Evolutionary conservation across 305 asterid genomes (phyloP).

Genomic region (Salvia sclarea): DNA sequence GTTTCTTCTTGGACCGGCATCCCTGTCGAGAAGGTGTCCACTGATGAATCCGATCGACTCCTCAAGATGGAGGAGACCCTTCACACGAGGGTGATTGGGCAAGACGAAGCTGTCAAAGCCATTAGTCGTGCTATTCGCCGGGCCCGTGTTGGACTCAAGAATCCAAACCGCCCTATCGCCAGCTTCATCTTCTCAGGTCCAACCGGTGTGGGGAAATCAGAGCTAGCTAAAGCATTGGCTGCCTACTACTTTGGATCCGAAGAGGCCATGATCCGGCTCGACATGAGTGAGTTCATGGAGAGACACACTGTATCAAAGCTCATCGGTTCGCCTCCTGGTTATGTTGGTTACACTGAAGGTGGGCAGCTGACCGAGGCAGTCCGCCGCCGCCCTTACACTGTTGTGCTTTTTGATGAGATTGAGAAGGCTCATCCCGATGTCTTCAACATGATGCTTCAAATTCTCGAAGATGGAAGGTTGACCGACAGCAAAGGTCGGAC

Average conservation of each 20-base stretch:
- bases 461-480: constrained; percentile 90
- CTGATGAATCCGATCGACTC: constrained; percentile 92
- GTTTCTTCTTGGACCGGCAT: constrained; percentile 98
- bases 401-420: constrained; percentile 88
- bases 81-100: constrained; percentile 82
- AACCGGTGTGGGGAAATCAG: constrained; percentile 98
- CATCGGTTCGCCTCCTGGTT: constrained; percentile 97
- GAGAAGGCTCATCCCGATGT: constrained; percentile 98
- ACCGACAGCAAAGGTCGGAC: constrained; percentile 98
- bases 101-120: constrained; percentile 94
- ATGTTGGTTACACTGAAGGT: constrained; percentile 95
- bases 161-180: constrained; percentile 94
- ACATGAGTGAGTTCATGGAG: constrained; percentile 99
- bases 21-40: constrained; percentile 89
- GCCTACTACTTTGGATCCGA: constrained; percentile 97
- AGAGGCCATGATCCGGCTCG: constrained; percentile 97
- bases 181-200: constrained; percentile 99
- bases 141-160: constrained; percentile 97
- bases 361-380: constrained; percentile 98
- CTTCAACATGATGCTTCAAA: constrained; percentile 98
- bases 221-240: constrained; percentile 87
- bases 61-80: constrained; percentile 98
- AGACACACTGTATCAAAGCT: constrained; percentile 95
- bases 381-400: constrained; percentile 92
- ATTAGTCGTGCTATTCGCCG: constrained; percentile 97